phyloP scores from a whole-genome alignment of 2,329 filamentous ascomycete genomes.

The Fusarium aywerte region DNA sequence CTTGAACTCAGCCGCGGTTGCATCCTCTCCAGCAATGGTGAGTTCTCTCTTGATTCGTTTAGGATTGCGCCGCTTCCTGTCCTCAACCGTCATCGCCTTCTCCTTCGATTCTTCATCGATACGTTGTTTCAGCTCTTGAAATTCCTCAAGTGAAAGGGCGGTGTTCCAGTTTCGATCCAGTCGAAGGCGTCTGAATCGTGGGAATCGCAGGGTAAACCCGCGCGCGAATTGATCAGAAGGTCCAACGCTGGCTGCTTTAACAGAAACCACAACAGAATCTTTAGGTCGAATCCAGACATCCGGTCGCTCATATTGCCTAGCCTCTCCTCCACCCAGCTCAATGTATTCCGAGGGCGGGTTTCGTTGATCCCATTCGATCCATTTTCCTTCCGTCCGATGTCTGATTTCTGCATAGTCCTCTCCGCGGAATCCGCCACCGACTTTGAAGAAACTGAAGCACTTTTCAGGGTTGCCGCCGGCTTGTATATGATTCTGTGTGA shows the following conservation, averaged over 20 bases:
- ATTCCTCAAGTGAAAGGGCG: constrained; percentile 81
- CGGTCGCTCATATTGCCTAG: constrained; percentile 77
- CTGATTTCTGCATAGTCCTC: constrained; percentile 86
- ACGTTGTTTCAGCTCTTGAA: constrained; percentile 74
- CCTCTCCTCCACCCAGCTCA: constrained; percentile 81
- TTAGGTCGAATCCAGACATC: constrained; percentile 93
- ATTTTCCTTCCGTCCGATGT: constrained; percentile 90
- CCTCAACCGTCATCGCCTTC: constrained; percentile 82
- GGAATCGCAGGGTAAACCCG: constrained; percentile 85
- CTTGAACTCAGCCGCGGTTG: constrained; percentile 57
- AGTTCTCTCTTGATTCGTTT: constrained; percentile 76
- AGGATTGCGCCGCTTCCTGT: constrained; percentile 63
- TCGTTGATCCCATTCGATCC: constrained; percentile 83
- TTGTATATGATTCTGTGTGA: constrained; percentile 73
- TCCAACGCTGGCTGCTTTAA: constrained; percentile 85
- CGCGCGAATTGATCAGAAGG: constrained; percentile 81
- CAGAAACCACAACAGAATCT: constrained; percentile 86
- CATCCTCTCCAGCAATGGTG: constrained; percentile 76
- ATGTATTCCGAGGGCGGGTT: constrained; percentile 82
- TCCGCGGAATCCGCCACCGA: constrained; percentile 90
- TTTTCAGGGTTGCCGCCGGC: constrained; percentile 73
- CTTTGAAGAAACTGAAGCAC: constrained; percentile 95
- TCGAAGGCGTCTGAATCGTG: constrained; percentile 83
- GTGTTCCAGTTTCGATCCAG: constrained; percentile 87
- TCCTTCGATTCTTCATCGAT: constrained; percentile 77